A percentile compares a stretch with the other conserved stretches of the same genome.
phyloP scores from a whole-genome alignment of 768 basidiomycete species.

The Imleria badia region DNA sequence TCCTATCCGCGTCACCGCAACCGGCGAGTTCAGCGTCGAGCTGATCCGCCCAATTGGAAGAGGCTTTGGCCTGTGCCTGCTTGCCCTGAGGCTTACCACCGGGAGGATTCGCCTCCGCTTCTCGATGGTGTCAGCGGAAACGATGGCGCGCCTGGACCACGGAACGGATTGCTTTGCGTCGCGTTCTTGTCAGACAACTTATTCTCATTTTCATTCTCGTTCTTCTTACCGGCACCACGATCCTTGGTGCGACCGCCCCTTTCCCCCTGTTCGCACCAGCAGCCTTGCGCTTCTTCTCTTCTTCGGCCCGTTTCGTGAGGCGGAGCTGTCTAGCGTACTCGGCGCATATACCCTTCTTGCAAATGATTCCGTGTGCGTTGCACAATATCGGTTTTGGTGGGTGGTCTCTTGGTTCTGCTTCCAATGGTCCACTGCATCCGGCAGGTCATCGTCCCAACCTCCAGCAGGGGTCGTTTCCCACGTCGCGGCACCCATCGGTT shows the following conservation, averaged over 20 bases:
- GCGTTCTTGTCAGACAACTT: neutral
- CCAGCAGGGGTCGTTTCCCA: neutral
- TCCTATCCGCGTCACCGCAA: neutral
- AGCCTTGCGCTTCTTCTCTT: conserved; percentile 18
- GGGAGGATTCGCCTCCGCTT: conserved; percentile 10
- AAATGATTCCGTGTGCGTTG: conserved; percentile 33
- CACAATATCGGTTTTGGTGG: conserved; percentile 22
- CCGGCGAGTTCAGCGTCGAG: conserved; percentile 18
- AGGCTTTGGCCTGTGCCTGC: conserved; percentile 6
- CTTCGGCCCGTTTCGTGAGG: conserved; percentile 11
- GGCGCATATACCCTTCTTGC: conserved; percentile 38
- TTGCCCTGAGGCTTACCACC: conserved; percentile 1
- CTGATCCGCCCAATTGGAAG: conserved; percentile 30
- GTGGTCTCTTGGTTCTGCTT: conserved; percentile 1
- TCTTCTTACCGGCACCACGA: conserved; percentile 9
- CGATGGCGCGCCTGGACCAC: conserved; percentile 29
- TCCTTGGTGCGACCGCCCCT: conserved; percentile 17
- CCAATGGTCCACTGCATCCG: conserved; percentile 28
- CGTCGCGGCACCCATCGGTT: neutral
- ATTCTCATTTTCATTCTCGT: neutral
- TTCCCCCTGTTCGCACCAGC: conserved; percentile 16
- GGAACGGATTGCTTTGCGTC: conserved; percentile 21
- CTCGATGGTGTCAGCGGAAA: conserved; percentile 25
- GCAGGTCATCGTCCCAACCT: conserved; percentile 16
- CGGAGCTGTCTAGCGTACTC: conserved; percentile 33